Base-by-base conservation (phyloP, 345 rosid genomes). In the Populus ilicifolia region DNA sequence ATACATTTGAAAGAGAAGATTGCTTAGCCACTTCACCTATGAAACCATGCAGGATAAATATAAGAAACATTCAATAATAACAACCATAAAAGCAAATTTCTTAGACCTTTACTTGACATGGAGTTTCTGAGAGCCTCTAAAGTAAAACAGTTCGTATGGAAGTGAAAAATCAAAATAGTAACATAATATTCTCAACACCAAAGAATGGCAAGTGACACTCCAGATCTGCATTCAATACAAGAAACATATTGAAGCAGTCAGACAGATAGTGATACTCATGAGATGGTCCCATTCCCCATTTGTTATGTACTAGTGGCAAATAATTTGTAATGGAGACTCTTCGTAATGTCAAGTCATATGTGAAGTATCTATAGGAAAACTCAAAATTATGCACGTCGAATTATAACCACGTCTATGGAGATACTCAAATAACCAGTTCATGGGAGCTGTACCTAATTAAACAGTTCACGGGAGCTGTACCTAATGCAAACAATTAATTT, bases 1-100 rank as follows among this genome's bases (percentile, higher is more conserved):
- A 69, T 71, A 75, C 50, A 78, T 62, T 61, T 62, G 64, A 77
- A 75, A 54, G 17, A 67, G 12, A 75, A 54, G 63, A 29, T 64
- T 4, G 50, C 62, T 80, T n/a, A 79, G 80, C 67, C 25, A 20
- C n/a, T 59, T 73, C 43, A 44, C 33, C 52, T 66, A 27, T 50
- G 75, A 73, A 61, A 78, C 50, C 8, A 38, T 35, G 70, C 73
- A 56, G 6, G 20, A 46, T 25, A 80, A 75, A 50, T 43, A 48
- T 44, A 67, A 13, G 27, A 80, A 48, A 35, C 16, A n/a, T 44
- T 20, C 39, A 38, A 35, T 12, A 35, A 21, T 8, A 30, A n/a
- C 13, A 12, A 14, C 66, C 59, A 73, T 14, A 25, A 12, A 9
- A 30, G 69, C 9, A 73, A 35, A 25, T 62, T 27, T 61, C 52